Percentiles rank a stretch among this genome's conserved stretches.
These are phyloP conservation scores for Salix purpurea DNA, from an alignment of 345 rosid genomes.

Conservation along the genomic window DNA sequence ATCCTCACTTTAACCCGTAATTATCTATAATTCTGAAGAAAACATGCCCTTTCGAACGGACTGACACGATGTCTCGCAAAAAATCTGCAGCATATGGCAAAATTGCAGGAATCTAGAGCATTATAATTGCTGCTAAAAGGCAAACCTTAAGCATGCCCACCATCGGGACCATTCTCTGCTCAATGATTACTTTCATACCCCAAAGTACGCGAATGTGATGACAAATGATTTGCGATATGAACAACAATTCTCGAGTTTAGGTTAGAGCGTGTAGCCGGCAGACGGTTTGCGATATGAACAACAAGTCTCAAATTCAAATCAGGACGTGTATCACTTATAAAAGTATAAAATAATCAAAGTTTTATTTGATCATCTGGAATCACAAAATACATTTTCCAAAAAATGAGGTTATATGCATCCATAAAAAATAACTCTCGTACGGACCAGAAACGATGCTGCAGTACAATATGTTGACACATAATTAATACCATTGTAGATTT, in stretches of 20 bases:
- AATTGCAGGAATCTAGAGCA: constrained; percentile 42
- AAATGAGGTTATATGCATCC: too few relatives aligned
- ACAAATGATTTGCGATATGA: too few relatives aligned
- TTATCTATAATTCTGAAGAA: constrained; percentile 18
- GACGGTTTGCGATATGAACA: too few relatives aligned
- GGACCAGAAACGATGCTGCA: background rate
- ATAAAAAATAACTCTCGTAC: too few relatives aligned
- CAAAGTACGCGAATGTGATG: too few relatives aligned
- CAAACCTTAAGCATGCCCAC: constrained; percentile 23
- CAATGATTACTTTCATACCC: background rate
- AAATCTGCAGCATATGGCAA: constrained; percentile 1
- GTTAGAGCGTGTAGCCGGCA: fast-evolving
- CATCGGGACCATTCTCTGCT: constrained; percentile 6
- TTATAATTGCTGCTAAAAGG: constrained; percentile 30
- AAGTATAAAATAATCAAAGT: fast-evolving
- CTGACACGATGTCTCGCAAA: constrained; percentile 11
- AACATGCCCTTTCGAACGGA: constrained; percentile 9
- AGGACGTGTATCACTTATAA: fast-evolving
- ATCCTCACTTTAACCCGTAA: constrained; percentile 27
- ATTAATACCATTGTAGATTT: background rate
- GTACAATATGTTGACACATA: background rate
- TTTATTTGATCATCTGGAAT: too few relatives aligned
- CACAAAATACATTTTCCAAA: too few relatives aligned
- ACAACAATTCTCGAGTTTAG: fast-evolving
- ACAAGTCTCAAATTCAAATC: fast-evolving